These are phyloP conservation scores for Fusarium continuum DNA, from an alignment of 2,329 filamentous ascomycete genomes.

Conservation along the genomic window DNA sequence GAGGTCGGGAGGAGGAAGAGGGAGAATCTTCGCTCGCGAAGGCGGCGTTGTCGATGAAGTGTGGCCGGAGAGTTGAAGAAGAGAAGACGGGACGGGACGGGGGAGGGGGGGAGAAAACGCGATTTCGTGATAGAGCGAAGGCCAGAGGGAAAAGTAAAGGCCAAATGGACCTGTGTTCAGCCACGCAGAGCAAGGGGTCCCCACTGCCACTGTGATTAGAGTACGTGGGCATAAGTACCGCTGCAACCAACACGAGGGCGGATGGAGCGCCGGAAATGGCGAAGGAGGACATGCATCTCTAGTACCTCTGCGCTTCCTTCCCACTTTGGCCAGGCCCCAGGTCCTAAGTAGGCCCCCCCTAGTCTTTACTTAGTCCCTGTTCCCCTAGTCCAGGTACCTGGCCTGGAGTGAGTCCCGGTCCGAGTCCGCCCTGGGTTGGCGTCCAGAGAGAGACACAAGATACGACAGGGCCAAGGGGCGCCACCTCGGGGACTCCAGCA, in stretches of 20 bases:
- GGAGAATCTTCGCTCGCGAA: slow-evolving; percentile 43
- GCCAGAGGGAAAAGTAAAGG: slow-evolving; percentile 37
- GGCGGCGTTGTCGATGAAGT: slow-evolving; percentile 38
- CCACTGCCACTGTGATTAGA: slow-evolving; percentile 29
- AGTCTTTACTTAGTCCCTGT: background rate
- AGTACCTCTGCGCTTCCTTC: slow-evolving; percentile 31
- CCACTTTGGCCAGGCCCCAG: slow-evolving; percentile 27
- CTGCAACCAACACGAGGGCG: slow-evolving; percentile 28
- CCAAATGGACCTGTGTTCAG: slow-evolving; percentile 42
- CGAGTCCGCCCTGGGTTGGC: slow-evolving; percentile 23
- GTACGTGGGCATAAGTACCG: slow-evolving; percentile 29
- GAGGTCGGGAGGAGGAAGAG: slow-evolving; percentile 39
- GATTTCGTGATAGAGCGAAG: slow-evolving; percentile 43
- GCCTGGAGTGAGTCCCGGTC: no score
- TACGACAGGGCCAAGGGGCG: slow-evolving; percentile 25
- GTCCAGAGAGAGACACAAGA: slow-evolving; percentile 14
- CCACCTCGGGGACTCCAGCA: slow-evolving; percentile 34
- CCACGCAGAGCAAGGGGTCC: slow-evolving; percentile 41
- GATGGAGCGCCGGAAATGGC: slow-evolving; percentile 30
- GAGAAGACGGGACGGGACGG: slow-evolving; percentile 40
- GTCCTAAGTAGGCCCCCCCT: slow-evolving; percentile 12
- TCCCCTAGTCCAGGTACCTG: slow-evolving; percentile 24
- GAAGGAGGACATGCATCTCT: slow-evolving; percentile 32
- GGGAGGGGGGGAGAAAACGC: slow-evolving; percentile 37
- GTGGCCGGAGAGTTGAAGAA: slow-evolving; percentile 40